Conservation (phyloP, 805 yeast genomes). For the Cyberlindnera misumaiensis region DNA sequence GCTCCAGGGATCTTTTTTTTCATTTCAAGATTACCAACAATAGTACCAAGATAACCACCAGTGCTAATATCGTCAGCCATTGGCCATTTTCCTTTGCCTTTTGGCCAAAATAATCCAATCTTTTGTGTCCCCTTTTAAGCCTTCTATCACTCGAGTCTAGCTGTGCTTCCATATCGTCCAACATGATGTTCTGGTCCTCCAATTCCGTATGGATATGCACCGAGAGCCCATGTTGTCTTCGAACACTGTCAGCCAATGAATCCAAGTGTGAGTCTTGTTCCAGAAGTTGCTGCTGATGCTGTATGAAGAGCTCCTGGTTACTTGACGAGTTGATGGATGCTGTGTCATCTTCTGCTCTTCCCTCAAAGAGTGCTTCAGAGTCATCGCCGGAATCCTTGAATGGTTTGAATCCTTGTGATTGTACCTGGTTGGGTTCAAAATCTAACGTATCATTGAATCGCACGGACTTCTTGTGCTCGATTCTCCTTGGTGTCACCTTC, state of each 20-base stretch:
- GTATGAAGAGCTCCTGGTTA: constrained; percentile 31
- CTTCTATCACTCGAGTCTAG: constrained; percentile 36
- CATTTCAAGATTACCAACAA: constrained; percentile 34
- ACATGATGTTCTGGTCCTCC: constrained; percentile 38
- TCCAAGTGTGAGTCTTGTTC: constrained; percentile 40
- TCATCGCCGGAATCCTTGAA: constrained; percentile 16
- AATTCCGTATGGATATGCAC: constrained; percentile 41
- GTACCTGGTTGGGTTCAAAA: constrained; percentile 1
- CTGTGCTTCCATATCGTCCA: constrained; percentile 44
- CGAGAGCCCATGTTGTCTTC: constrained; percentile 39
- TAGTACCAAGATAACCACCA: constrained; percentile 37
- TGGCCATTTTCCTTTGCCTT: constrained; percentile 42
- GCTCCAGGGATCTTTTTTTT: too few relatives aligned
- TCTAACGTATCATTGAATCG: constrained; percentile 22
- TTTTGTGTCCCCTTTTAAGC: constrained; percentile 33
- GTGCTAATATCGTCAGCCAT: constrained; percentile 39
- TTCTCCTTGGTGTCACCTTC: constrained; percentile 5
- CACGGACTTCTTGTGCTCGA: constrained; percentile 20
- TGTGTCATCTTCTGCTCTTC: constrained; percentile 9
- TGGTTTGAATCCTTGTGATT: constrained; percentile 10
- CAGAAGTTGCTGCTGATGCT: constrained; percentile 41
- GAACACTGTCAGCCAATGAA: constrained; percentile 35
- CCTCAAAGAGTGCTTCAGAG: constrained; percentile 17
- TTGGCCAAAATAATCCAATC: constrained; percentile 32
- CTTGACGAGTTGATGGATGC: constrained; percentile 15